Evolutionary conservation across 73 alveolate genomes (phyloP), one percentile per base, ranked within the genome.

Genomic region (Blepharisma japonicum): DNA sequence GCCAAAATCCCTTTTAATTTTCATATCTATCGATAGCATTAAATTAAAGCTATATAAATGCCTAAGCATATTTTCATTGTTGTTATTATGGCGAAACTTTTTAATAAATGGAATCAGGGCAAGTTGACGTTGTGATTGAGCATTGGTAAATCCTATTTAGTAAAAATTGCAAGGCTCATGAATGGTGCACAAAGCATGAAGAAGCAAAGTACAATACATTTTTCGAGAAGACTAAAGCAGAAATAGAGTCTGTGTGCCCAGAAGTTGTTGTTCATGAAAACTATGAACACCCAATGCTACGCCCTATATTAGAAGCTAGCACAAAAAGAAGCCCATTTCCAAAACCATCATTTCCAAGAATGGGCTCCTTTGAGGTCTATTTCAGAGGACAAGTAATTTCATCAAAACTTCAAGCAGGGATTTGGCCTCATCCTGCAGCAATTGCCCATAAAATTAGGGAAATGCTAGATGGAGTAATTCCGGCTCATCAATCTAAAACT

Each of bases 281-380:
- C 55, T 68, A 78, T 9, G 80, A 70, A 45, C 56, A 45, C 5
- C 80, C 80, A 9, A 11, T 54, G 20, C 11, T 70, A 55, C 53
- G 21, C 82, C 77, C 9, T 23, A 77, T 45, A 68, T 46, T 71
- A n/a, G 11, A 6, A 49, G 7, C n/a, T 18, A 6, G n/a, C 50
- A 4, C 66, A 7, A 81, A 21, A 20, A 25, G 71, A 39, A 66
- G 67, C 14, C 68, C 77, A 23, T 82, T 78, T 32, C 11, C 32
- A 20, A 42, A 20, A n/a, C 47, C 48, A 11, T 77, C 68, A 14
- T 83, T 83, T 47, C 90, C 90, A 39, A 77, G 83, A 49, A 80
- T 77, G 48, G 90, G 90, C 25, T 82, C 90, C 9, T 83, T 83
- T 38, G 90, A 83, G 70, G 85, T 83, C 6, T 83, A 83, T 55